Conservation (phyloP, 176 grass and related monocot genomes). For the Eragrostis curvula region DNA sequence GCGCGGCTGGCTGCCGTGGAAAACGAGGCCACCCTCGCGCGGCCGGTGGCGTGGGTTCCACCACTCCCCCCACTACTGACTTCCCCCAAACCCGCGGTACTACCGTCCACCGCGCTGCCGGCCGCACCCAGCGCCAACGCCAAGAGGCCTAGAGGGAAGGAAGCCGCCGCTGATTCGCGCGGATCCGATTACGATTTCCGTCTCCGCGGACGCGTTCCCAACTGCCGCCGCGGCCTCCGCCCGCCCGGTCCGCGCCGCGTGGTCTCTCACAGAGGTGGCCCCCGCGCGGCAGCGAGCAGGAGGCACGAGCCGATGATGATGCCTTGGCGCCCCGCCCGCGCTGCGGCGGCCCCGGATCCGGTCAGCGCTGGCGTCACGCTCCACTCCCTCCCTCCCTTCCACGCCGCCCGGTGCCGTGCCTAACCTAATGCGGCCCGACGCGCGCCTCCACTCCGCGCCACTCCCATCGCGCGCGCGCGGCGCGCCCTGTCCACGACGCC, state of each 20-base stretch:
- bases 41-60: constrained; percentile 24
- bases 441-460: constrained; percentile 28
- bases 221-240: background rate
- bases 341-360: background rate
- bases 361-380: constrained; percentile 51
- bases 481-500: constrained; percentile 6
- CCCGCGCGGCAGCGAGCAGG: background rate
- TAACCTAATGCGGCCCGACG: constrained; percentile 56
- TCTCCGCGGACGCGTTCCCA: background rate
- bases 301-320: too few species aligned
- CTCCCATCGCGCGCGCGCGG: background rate
- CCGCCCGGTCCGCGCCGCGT: constrained; percentile 1
- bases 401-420: background rate
- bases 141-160: too few species aligned
- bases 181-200: background rate
- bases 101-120: background rate
- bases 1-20: constrained; percentile 30
- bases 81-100: background rate
- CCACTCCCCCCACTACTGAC: background rate
- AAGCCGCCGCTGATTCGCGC: constrained; percentile 18
- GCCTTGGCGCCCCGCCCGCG: too few species aligned
- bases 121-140: background rate
- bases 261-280: background rate
- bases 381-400: background rate
- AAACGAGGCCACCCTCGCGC: constrained; percentile 32